Evolutionary conservation across 1,139 yeast genomes (phyloP), one percentile per base, ranked within the genome.

Genomic region (Protomyces lactucae-debilis): DNA sequence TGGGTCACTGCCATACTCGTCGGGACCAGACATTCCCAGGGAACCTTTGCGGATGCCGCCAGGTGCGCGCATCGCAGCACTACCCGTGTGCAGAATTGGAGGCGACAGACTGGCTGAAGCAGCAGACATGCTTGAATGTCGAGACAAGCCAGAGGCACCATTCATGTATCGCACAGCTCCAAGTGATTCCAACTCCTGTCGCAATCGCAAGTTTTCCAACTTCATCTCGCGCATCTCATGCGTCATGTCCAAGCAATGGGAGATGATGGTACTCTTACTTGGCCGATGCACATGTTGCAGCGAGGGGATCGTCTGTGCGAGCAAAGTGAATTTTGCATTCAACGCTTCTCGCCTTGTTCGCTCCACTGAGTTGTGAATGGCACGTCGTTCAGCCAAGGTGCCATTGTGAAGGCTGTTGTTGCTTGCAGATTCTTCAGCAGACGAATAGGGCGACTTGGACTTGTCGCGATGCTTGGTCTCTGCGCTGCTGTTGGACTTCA

Each of bases 321-420:
- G 57, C 36, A 25, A 39, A 1, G 63, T 40, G 45, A 59, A 59
- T 23, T 59, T 59, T 8, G 53, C 45, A 28, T 59, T 59, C 21
- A 59, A 45, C 9, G 63, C 63, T 35, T 59, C 63, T 28, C 63
- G 40, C 18, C 63, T 37, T 25, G 56, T 59, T 16, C 63, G 52
- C 32, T 59, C 63, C n/a, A 59, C 63, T 3, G 63, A 59, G 36
- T 59, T 59, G 53, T 59, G 63, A 28, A 59, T 32, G 37, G 63
- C 63, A n/a, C 63, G 53, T n/a, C 63, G 28, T 39, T 59, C 63
- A n/a, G 57, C 63, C 43, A 57, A 21, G 3, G 56, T 32, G 43
- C 46, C 63, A 23, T 18, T 18, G 25, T 43, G 21, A 25, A 4
- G 8, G 48, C 12, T 18, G 25, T 21, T 43, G 48, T 43, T 43